Evolutionary conservation across 2,329 filamentous ascomycete genomes (phyloP), one percentile per base, ranked within the genome.

Genomic region (Byssoonygena ceratinophila): DNA sequence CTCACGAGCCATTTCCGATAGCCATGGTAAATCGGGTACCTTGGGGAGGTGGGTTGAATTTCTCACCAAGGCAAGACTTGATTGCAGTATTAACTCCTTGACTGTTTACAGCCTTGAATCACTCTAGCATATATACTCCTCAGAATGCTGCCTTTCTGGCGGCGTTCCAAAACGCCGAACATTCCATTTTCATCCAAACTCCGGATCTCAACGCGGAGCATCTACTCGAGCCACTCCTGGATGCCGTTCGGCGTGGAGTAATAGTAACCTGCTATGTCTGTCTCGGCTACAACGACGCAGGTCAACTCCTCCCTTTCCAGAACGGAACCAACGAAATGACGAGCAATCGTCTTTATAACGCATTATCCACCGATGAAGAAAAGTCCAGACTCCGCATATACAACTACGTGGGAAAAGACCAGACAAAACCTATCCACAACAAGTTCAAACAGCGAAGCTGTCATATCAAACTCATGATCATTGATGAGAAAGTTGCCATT

Each of bases 71-170:
- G 20, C 12, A 25, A 39, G 32, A 25, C 9, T n/a, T 8, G 25
- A n/a, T 2, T 34, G 16, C 25, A 23, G 31, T n/a, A 16, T 22
- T 25, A 31, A 27, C 8, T 18, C 32, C 46, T 36, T 34, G 25
- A 48, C 14, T 27, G 14, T 4, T 11, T 14, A 14, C 47, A 69
- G 71, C 75, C 0, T 75, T 80, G 1, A 84, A 79, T 58, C 79
- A 83, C 52, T 70, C 73, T 16, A 80, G 76, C 16, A 70, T 81
- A 1, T 71, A 76, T 46, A 82, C 81, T 1, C 86, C 86, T 0
- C 86, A 91, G 59, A 89, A 91, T 59, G 83, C 82, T 46, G 83
- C 82, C 0, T 90, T 83, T 78, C 68, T 89, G 0, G 84, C 84
- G 0, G 77, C 82, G 0, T 74, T 90, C 6, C 74, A 80, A 1